Base-by-base conservation (phyloP, 2,329 filamentous ascomycete species). In the Cryoendolithus antarcticus region DNA sequence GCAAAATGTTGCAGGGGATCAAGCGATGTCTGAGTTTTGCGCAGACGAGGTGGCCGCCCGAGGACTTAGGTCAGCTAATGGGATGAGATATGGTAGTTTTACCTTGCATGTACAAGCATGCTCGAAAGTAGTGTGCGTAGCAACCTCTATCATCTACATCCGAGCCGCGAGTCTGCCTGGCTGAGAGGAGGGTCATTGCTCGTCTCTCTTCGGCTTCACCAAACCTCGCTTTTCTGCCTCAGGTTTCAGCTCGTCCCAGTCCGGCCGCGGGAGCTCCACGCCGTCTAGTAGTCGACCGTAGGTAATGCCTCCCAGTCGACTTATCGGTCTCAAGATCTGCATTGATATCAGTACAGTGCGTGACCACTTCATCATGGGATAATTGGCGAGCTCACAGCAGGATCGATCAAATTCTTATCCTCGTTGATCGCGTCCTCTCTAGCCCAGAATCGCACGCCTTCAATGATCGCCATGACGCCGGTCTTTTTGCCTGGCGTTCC, bases 1-100 rank as follows among this genome's bases (percentile, higher is more conserved):
- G 91, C 49, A 98, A 96, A 65, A 95, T 88, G 58, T 62, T 98
- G 49, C 91, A 98, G 67, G 95, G 89, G 58, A 96, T 98, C 61
- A 98, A 98, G 70, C 72, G 91, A 34, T 95, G 88, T 57, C 64
- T 98, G 57, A 96, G 85, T 44, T 98, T 95, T 72, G 86, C 89
- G 19, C 91, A 98, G 65, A 88, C 91, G 24, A 77, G 89, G 51
- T 98, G 91, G 91, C 88, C 88, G 42, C 91, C 91, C 1, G 80
- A 86, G 53, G 89, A 96, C 65, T 72, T 91, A 51, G 72, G 85
- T 56, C 91, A 98, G 66, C 66, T 98, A 52, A 98, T 98, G 91
- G 91, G 91, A 9, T 91, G 49, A 61, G 12, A 61, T 32, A 24
- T 48, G 6, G 21, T 13, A n/a, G n/a, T n/a, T n/a, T n/a, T n/a